Evolutionary conservation across 2,329 filamentous ascomycete genomes (phyloP).

Genomic region (Juglanconis juglandina): DNA sequence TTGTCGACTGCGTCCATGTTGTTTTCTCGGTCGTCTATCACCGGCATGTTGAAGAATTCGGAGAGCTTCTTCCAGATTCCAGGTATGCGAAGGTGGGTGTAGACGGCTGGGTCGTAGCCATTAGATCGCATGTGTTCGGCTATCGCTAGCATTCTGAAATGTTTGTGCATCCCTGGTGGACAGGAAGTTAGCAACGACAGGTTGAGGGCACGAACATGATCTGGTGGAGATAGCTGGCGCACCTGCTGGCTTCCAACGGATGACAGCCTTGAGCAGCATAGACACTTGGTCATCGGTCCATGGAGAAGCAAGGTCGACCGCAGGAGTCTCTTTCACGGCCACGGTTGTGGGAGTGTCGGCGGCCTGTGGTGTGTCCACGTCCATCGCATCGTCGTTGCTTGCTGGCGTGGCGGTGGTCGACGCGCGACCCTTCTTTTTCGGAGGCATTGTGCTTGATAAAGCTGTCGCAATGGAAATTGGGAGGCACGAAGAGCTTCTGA

Average conservation of each 20-base stretch:
- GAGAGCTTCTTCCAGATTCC: constrained; percentile 88
- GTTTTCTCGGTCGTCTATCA: constrained; percentile 81
- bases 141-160: constrained; percentile 87
- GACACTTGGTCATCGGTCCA: constrained; percentile 98
- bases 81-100: constrained; percentile 80
- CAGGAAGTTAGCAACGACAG: constrained; percentile 14
- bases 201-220: background rate
- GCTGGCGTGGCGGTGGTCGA: constrained; percentile 40
- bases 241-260: constrained; percentile 96
- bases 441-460: constrained; percentile 43
- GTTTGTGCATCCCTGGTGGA: constrained; percentile 76
- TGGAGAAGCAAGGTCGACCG: constrained; percentile 55
- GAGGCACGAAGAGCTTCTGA: background rate
- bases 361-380: constrained; percentile 53
- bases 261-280: constrained; percentile 86
- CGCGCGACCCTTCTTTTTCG: constrained; percentile 64
- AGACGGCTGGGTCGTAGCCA: constrained; percentile 67
- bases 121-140: constrained; percentile 76
- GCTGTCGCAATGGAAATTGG: background rate
- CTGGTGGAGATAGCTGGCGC: constrained; percentile 9
- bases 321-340: constrained; percentile 36
- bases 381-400: constrained; percentile 59
- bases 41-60: constrained; percentile 78
- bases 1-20: constrained; percentile 52
- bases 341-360: constrained; percentile 48